Evolutionary conservation across 129 eudicot species (phyloP), one percentile per base, ranked within the genome.

Genomic region (Artemisia tridentata): DNA sequence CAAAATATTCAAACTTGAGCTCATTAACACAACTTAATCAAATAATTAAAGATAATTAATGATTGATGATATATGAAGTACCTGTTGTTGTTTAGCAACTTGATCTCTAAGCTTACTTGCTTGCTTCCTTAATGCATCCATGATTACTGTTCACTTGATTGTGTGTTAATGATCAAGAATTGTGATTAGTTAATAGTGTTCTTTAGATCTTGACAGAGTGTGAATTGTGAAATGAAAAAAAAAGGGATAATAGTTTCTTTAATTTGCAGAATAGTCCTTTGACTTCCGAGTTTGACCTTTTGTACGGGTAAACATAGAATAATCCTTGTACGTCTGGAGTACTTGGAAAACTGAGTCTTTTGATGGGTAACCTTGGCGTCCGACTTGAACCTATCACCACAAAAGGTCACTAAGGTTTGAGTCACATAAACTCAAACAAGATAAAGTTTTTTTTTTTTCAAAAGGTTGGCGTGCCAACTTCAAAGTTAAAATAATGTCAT

Each of bases 61-160:
- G 10, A 38, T 7, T 1, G 11, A 7, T 38, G 41, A 34, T 5
- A 6, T 34, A 5, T 38, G 15, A 15, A 65, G 17, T 76, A 92
- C 96, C 96, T 80, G 96, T 72, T 93, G 98, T 53, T 93, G 98
- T 76, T 89, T 93, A 69, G 95, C 86, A 68, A 93, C 97, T 89
- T 93, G 98, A 12, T 93, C 98, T 82, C 96, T 82, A 68, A 93
- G 75, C 83, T 93, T 93, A 52, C 79, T 85, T 17, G 98, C 96
- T 85, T 93, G 98, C 83, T 88, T 93, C 85, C 95, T 87, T 69
- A 93, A 45, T 31, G 98, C 96, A 53, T 93, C 98, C 96, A 93
- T 92, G 5, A 56, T 59, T 31, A 57, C 2, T 38, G 10, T 1
- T 38, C 1, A 7, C 45, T 38, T 57, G 63, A 11, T 21, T 38